Percentiles rank a stretch among this genome's conserved stretches.
Conservation (phyloP, 768 basidiomycete genomes). For the Pisolithus tinctorius region DNA sequence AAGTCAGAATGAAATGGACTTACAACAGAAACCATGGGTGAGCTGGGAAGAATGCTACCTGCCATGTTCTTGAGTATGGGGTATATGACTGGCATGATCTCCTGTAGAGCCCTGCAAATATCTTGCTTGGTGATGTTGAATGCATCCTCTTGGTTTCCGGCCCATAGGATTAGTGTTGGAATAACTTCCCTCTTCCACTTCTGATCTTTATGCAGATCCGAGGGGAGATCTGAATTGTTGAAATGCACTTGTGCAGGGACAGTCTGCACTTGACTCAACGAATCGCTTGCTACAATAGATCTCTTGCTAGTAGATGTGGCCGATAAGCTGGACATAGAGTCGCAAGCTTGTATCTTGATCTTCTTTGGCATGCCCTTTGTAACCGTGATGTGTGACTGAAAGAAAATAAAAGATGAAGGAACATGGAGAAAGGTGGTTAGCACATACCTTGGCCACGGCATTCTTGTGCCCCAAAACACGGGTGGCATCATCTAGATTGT, state of each 20-base stretch:
- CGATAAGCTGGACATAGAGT: no score
- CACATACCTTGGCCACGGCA: no score
- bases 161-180: neutral
- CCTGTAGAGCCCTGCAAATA: neutral
- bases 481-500: no score
- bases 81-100: neutral
- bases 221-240: neutral
- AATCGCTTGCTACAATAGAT: no score
- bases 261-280: no score
- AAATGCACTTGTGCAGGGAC: neutral
- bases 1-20: neutral
- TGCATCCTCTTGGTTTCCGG: neutral
- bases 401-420: no score
- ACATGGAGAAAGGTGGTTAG: no score
- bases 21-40: neutral
- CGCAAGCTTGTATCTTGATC: no score
- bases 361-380: no score
- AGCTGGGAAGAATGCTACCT: neutral
- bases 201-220: neutral
- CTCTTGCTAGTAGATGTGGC: no score
- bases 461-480: no score
- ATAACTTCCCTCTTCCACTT: neutral
- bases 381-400: no score
- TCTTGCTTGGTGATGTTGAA: slow-evolving; percentile 1
- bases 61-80: neutral